Evolutionary conservation across 1,284 basidiomycete genomes (phyloP).

Genomic region (Leccinum fuscescens): DNA sequence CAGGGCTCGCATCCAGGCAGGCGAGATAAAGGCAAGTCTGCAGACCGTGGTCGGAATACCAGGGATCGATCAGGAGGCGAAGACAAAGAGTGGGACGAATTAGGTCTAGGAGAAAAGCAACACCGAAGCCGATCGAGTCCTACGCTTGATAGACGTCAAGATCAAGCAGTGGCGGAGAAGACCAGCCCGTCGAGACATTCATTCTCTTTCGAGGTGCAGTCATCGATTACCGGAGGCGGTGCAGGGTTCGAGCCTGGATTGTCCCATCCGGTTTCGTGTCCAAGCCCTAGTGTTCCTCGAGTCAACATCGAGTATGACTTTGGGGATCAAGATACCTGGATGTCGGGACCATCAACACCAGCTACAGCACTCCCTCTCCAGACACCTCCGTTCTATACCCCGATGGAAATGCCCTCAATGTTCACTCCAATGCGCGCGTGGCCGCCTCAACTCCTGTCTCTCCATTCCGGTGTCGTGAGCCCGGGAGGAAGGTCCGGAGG

Average conservation of each 20-base stretch:
- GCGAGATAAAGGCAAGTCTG: conserved; percentile 19
- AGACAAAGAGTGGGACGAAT: conserved; percentile 7
- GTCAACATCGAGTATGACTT: conserved; percentile 28
- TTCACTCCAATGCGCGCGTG: conserved; percentile 15
- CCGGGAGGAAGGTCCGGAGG: conserved; percentile 11
- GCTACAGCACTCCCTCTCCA: conserved; percentile 23
- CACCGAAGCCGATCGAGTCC: conserved; percentile 28
- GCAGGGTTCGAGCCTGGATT: background rate
- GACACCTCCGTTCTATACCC: conserved; percentile 32
- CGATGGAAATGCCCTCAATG: conserved; percentile 26
- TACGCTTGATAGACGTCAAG: conserved; percentile 4
- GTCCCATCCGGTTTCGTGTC: background rate
- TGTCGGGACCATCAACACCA: conserved; percentile 25
- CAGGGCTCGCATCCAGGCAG: conserved; percentile 31
- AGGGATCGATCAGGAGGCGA: conserved; percentile 12
- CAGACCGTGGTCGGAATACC: conserved; percentile 19
- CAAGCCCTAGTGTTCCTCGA: conserved; percentile 14
- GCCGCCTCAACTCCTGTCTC: conserved; percentile 6
- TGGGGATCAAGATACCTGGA: conserved; percentile 23
- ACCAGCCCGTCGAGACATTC: conserved; percentile 2
- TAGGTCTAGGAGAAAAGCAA: conserved; percentile 9
- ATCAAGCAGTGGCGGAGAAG: background rate
- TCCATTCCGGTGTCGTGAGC: conserved; percentile 3
- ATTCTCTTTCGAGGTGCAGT: conserved; percentile 10
- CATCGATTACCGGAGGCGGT: background rate